These are phyloP conservation scores for Metschnikowia dekortorum DNA, from an alignment of 805 yeast genomes.

Conservation along the genomic window DNA sequence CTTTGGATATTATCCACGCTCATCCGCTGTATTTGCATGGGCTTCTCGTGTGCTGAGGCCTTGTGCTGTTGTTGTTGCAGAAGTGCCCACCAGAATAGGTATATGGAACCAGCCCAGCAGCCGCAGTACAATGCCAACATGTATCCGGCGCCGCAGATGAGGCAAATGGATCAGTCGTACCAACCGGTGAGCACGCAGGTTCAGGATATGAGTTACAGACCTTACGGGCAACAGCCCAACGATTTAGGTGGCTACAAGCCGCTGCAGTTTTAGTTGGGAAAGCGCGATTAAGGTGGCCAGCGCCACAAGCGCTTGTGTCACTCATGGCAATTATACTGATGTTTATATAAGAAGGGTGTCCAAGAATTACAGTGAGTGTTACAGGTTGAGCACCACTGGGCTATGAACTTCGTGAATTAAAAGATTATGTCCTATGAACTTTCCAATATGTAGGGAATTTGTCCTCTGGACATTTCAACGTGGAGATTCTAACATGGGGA, in stretches of 20 bases:
- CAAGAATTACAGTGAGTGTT: neutral
- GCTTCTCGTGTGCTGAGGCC: constrained; percentile 39
- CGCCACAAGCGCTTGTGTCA: neutral
- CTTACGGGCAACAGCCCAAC: constrained; percentile 5
- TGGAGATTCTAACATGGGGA: no score
- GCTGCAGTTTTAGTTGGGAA: constrained; percentile 5
- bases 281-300: neutral
- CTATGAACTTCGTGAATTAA: neutral
- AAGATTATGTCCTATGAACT: neutral
- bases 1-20: constrained; percentile 56
- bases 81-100: constrained; percentile 17
- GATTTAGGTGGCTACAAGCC: constrained; percentile 11
- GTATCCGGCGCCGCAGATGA: constrained; percentile 25
- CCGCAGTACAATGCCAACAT: constrained; percentile 30
- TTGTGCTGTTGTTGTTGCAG: constrained; percentile 48
- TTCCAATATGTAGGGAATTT: neutral
- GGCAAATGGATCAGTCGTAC: constrained; percentile 12
- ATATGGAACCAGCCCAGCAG: constrained; percentile 18
- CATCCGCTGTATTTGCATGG: constrained; percentile 56
- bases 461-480: no score
- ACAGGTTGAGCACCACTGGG: neutral
- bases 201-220: constrained; percentile 5
- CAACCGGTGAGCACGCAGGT: constrained; percentile 9
- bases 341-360: neutral
- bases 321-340: neutral